phyloP scores from a whole-genome alignment of 805 yeast species.

The Cyberlindnera bimundalis region DNA sequence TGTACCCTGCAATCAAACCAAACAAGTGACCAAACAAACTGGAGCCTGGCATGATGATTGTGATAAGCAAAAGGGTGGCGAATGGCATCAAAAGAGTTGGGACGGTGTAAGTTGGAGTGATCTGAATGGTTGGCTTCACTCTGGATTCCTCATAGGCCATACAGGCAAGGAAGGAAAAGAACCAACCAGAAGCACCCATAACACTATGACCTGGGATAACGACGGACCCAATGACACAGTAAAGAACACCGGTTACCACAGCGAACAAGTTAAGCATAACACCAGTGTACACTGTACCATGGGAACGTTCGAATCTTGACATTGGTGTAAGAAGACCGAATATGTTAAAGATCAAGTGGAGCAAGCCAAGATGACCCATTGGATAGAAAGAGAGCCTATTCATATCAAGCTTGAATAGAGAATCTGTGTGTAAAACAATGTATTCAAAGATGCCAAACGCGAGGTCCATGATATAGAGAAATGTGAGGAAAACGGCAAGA shows the following conservation, averaged over 20 bases:
- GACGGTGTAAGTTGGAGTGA: slow-evolving; percentile 38
- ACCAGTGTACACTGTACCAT: slow-evolving; percentile 87
- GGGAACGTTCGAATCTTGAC: slow-evolving; percentile 59
- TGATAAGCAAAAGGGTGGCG: slow-evolving; percentile 43
- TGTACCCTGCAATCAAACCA: slow-evolving; percentile 65
- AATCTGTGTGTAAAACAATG: slow-evolving; percentile 53
- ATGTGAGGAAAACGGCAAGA: slow-evolving; percentile 48
- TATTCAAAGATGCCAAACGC: slow-evolving; percentile 29
- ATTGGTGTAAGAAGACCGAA: slow-evolving; percentile 56
- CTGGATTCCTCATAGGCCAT: slow-evolving; percentile 47
- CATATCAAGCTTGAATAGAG: slow-evolving; percentile 43
- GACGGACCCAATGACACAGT: slow-evolving; percentile 29
- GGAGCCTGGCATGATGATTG: slow-evolving; percentile 58
- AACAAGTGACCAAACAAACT: slow-evolving; percentile 73
- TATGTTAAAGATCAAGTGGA: slow-evolving; percentile 62
- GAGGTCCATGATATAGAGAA: slow-evolving; percentile 39
- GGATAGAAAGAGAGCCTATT: slow-evolving; percentile 59
- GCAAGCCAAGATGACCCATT: slow-evolving; percentile 55
- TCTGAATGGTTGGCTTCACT: slow-evolving; percentile 38
- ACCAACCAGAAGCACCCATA: slow-evolving; percentile 71
- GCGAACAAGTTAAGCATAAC: slow-evolving; percentile 71
- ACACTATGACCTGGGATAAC: slow-evolving; percentile 53
- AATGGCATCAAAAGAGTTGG: slow-evolving; percentile 65
- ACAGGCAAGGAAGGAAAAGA: slow-evolving; percentile 63
- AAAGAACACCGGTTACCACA: slow-evolving; percentile 51